Evolutionary conservation across 768 basidiomycete genomes (phyloP).

Genomic region (Podaxis sp.): DNA sequence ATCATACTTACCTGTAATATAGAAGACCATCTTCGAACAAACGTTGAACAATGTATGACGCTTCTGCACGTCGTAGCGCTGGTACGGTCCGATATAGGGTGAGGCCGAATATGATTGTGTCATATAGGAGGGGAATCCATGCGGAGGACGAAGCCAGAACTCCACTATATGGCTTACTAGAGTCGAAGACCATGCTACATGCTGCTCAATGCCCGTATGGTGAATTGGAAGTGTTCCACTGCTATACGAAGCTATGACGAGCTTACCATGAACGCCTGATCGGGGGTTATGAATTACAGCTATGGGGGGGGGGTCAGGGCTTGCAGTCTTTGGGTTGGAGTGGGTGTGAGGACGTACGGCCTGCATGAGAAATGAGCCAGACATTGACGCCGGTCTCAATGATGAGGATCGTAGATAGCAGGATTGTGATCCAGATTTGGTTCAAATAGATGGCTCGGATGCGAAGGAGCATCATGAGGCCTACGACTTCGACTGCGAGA

Average conservation of each 20-base stretch:
- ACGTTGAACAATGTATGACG: slow-evolving; percentile 34
- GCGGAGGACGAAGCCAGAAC: slow-evolving; percentile 41
- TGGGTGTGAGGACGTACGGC: slow-evolving; percentile 32
- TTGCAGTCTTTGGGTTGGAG: background rate
- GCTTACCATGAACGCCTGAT: slow-evolving; percentile 32
- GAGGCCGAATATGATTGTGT: slow-evolving; percentile 36
- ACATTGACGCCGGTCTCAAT: slow-evolving; percentile 44
- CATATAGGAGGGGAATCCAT: slow-evolving; percentile 46
- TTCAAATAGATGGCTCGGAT: slow-evolving; percentile 36
- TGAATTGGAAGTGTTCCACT: background rate
- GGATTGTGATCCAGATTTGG: slow-evolving; percentile 25
- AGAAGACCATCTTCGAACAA: slow-evolving; percentile 42
- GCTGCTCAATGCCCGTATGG: slow-evolving; percentile 19
- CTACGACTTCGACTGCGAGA: slow-evolving; percentile 15
- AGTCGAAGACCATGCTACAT: slow-evolving; percentile 39
- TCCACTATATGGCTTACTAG: slow-evolving; percentile 24
- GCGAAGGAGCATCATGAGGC: slow-evolving; percentile 56
- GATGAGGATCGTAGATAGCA: slow-evolving; percentile 32
- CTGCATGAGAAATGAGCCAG: slow-evolving; percentile 48
- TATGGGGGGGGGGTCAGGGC: slow-evolving; percentile 12
- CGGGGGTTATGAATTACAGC: slow-evolving; percentile 36
- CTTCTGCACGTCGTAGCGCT: slow-evolving; percentile 25
- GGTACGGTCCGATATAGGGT: slow-evolving; percentile 36
- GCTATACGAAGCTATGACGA: background rate
- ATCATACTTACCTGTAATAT: slow-evolving; percentile 35